Evolutionary conservation across 1,139 yeast species (phyloP), one percentile per base, ranked within the genome.

Genomic region (Pichia norvegensis): DNA sequence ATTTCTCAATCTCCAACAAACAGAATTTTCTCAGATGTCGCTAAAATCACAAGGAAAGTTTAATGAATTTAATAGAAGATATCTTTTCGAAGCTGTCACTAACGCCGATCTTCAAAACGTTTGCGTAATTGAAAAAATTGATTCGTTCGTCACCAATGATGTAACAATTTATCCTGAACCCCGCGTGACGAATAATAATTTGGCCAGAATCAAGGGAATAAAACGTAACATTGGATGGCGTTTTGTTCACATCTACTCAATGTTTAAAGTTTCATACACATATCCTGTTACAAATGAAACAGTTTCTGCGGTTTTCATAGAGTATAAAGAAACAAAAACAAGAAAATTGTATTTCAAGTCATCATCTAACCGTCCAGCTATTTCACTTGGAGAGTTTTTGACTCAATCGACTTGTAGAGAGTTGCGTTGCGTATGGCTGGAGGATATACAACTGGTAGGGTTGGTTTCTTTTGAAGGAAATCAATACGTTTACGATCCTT

Each of bases 361-460:
- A 10, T 36, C 45, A 14, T 14, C 17, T 2, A 29, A 40, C 14
- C 46, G 51, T 29, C 51, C 49, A 10, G 35, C 43, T 4, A 46
- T 46, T 41, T 33, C 43, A 14, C 16, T 43, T 3, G 49, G 49
- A 16, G 47, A 43, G 13, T 43, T 33, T 29, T 20, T 48, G 11
- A 27, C 42, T 17, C 27, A 35, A 14, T 16, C 42, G 1, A 21
- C 44, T 8, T 36, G n/a, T 13, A 41, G 27, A 17, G 47, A 46
- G 27, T 14, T 39, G 7, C 27, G 42, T 10, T 46, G 47, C 20
- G 40, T 42, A 7, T 48, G 51, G 51, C 29, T 48, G 10, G 49
- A 48, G 17, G 51, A 48, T 36, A 17, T 41, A 13, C 37, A 37
- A 29, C 41, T 48, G 43, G 47, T 48, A 7, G 46, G 43, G 9